A percentile compares a stretch with the other conserved stretches of the same genome.
Conservation (phyloP, 306 rosid genomes). For the Begonia peltatifolia region DNA sequence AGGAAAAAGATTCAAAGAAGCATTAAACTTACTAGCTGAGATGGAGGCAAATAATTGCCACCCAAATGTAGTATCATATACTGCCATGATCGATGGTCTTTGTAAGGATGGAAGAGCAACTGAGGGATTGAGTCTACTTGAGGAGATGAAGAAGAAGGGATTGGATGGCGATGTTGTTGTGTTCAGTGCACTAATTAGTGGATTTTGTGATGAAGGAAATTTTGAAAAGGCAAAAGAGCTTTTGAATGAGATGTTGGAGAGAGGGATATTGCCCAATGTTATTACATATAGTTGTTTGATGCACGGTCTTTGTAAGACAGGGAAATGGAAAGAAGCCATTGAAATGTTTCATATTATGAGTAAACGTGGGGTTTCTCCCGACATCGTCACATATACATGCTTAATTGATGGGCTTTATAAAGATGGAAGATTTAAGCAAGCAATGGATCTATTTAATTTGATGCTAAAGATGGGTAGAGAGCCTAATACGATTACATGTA, state of each 20-base stretch:
- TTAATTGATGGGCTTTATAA: slow-evolving; percentile 70
- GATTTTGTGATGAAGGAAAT: slow-evolving; percentile 38
- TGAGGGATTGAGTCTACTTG: slow-evolving; percentile 38
- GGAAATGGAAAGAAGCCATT: slow-evolving; percentile 50
- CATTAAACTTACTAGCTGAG: slow-evolving; percentile 33
- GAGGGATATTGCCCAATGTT: slow-evolving; percentile 50
- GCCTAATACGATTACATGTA: slow-evolving; percentile 49
- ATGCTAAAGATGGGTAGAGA: slow-evolving; percentile 48
- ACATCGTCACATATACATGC: slow-evolving; percentile 44
- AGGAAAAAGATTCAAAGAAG: slow-evolving; percentile 36
- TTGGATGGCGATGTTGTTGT: slow-evolving; percentile 38
- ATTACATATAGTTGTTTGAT: slow-evolving; percentile 52
- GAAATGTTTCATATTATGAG: slow-evolving; percentile 47
- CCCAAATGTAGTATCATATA: slow-evolving; percentile 40
- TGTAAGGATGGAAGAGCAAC: slow-evolving; percentile 42
- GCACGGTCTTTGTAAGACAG: slow-evolving; percentile 40
- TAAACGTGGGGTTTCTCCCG: slow-evolving; percentile 30
- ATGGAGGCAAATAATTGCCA: slow-evolving; percentile 38
- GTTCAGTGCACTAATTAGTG: slow-evolving; percentile 36
- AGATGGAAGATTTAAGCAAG: slow-evolving; percentile 37
- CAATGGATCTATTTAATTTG: slow-evolving; percentile 35
- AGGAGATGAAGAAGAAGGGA: slow-evolving; percentile 56
- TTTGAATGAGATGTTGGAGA: slow-evolving; percentile 46
- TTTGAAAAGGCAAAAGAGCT: slow-evolving; percentile 34
- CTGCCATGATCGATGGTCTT: slow-evolving; percentile 40